These are phyloP conservation scores for Tetracladium setigerum DNA, from an alignment of 495 filamentous ascomycete genomes.

Conservation along the genomic window DNA sequence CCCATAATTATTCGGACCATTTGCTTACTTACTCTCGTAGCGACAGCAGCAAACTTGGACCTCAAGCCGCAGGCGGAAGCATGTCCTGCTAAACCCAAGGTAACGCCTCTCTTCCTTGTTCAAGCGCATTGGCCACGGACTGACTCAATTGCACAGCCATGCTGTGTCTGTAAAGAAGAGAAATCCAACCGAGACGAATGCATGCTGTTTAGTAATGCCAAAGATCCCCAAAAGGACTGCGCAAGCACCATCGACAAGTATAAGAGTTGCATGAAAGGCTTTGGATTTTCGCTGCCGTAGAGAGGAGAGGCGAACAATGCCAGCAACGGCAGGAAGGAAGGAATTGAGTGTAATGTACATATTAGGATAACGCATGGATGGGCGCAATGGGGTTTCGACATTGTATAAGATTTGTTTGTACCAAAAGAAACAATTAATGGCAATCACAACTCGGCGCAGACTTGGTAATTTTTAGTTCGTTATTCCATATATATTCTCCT, in stretches of 20 bases:
- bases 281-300: slow-evolving; percentile 67
- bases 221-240: slow-evolving; percentile 74
- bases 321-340: background rate
- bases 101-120: background rate
- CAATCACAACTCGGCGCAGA: too few species aligned
- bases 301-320: background rate
- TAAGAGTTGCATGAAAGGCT: slow-evolving; percentile 86
- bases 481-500: too few species aligned
- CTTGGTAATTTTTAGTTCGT: too few species aligned
- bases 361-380: slow-evolving; percentile 14
- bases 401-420: background rate
- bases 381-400: slow-evolving; percentile 11
- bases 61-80: slow-evolving; percentile 13
- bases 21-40: slow-evolving; percentile 6
- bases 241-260: slow-evolving; percentile 75
- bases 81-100: slow-evolving; percentile 13
- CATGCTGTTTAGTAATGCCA: slow-evolving; percentile 87
- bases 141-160: slow-evolving; percentile 51
- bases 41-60: slow-evolving; percentile 17
- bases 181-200: slow-evolving; percentile 92
- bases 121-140: background rate
- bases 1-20: background rate
- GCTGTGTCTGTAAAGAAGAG: slow-evolving; percentile 95
- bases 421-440: too few species aligned
- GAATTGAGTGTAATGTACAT: slow-evolving; percentile 8